These are phyloP conservation scores for Mycena galopus DNA, from an alignment of 768 basidiomycete genomes.

Conservation along the genomic window DNA sequence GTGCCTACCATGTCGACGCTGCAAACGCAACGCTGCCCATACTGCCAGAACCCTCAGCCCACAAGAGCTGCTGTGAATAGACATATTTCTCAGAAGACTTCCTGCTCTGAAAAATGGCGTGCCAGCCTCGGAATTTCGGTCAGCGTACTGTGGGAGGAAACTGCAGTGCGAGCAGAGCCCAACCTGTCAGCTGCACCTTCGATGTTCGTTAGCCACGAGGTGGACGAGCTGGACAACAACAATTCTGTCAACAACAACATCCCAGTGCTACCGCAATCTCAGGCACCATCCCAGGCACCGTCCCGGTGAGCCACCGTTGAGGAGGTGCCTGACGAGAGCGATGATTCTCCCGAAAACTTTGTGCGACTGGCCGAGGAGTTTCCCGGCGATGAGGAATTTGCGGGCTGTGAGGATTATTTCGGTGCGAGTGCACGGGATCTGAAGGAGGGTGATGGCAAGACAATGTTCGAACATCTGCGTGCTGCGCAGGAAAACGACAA, in stretches of 20 bases:
- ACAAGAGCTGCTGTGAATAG: not conserved
- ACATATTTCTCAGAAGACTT: slow-evolving; percentile 1
- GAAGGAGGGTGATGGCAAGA: slow-evolving; percentile 19
- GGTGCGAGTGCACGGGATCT: not conserved
- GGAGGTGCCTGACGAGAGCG: slow-evolving; percentile 18
- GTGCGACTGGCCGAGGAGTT: slow-evolving; percentile 1
- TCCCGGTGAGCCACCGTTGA: slow-evolving; percentile 6
- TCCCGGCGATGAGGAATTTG: slow-evolving; percentile 6
- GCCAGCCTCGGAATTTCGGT: slow-evolving; percentile 4
- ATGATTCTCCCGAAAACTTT: slow-evolving; percentile 11
- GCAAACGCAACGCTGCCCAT: slow-evolving; percentile 8
- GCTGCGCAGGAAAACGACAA: not conserved
- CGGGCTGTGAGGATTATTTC: not conserved
- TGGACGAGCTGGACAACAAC: no score
- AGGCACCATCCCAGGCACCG: no score
- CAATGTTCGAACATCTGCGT: slow-evolving; percentile 30
- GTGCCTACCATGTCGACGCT: no score
- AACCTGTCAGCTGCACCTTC: no score
- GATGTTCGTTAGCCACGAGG: no score
- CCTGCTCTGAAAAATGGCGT: slow-evolving; percentile 1
- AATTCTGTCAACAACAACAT: no score
- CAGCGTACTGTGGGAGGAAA: not conserved
- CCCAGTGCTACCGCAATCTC: no score
- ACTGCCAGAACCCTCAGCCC: not conserved
- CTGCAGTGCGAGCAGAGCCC: no score